These are phyloP conservation scores for Aphanocladium album DNA, from an alignment of 2,329 filamentous ascomycete species.

Conservation along the genomic window DNA sequence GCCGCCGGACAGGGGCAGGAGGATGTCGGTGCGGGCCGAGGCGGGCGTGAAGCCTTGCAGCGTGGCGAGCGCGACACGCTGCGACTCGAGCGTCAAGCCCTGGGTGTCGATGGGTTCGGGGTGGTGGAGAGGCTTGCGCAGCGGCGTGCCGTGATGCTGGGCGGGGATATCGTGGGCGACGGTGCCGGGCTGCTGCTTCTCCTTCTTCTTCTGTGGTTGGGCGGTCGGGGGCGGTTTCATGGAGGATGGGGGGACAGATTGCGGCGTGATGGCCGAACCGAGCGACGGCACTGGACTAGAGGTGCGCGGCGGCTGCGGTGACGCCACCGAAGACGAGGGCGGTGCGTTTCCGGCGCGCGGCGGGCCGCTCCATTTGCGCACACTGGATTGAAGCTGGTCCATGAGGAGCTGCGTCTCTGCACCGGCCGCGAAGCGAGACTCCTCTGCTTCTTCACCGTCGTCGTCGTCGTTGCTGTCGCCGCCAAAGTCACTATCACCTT, in stretches of 20 bases:
- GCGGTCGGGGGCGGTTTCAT: neutral
- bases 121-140: conserved; percentile 26
- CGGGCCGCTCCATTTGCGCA: conserved; percentile 1
- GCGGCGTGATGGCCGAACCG: neutral
- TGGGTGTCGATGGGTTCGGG: conserved; percentile 19
- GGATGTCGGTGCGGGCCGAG: conserved; percentile 47
- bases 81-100: conserved; percentile 34
- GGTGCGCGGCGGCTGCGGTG: neutral
- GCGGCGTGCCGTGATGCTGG: conserved; percentile 5
- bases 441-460: conserved; percentile 11
- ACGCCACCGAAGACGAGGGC: neutral
- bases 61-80: conserved; percentile 46
- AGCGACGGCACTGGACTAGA: neutral
- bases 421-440: conserved; percentile 23
- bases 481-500: conserved; percentile 29
- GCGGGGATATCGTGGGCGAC: conserved; percentile 12
- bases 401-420: conserved; percentile 31
- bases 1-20: conserved; percentile 45
- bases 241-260: conserved; percentile 2
- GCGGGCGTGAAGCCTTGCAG: conserved; percentile 45
- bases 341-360: conserved; percentile 6
- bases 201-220: neutral
- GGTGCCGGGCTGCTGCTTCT: neutral
- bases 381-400: conserved; percentile 22
- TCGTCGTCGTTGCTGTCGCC: conserved; percentile 15